These are phyloP conservation scores for Coniochaeta sp. DNA, from an alignment of 2,329 filamentous ascomycete species.

Conservation along the genomic window DNA sequence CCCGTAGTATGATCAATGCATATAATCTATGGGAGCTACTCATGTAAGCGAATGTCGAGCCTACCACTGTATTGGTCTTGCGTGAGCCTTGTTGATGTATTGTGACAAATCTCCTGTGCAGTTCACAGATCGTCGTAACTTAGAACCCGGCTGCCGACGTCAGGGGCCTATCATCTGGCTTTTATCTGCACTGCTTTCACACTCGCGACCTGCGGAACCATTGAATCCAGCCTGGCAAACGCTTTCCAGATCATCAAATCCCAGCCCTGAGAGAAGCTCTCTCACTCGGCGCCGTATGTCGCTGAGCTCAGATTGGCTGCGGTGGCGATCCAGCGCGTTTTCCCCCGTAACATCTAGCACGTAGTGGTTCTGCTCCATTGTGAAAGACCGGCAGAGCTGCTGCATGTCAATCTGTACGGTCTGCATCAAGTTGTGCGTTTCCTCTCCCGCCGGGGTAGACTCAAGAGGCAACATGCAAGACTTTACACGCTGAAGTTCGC, in stretches of 20 bases:
- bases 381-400: not conserved
- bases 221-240: not conserved
- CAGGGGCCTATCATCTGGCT: not conserved
- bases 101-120: not conserved
- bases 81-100: not conserved
- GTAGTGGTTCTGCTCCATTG: not conserved
- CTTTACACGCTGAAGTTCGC: not conserved
- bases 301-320: not conserved
- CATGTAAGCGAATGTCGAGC: not conserved
- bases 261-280: not conserved
- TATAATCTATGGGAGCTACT: not conserved
- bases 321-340: not conserved
- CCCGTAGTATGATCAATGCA: too few relatives aligned
- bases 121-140: not conserved
- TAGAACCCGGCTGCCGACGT: not conserved
- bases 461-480: conserved; percentile 1
- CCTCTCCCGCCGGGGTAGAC: not conserved
- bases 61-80: not conserved
- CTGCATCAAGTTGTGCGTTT: not conserved
- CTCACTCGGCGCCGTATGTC: not conserved
- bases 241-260: not conserved
- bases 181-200: not conserved
- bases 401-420: not conserved
- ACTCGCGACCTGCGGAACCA: not conserved
- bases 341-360: not conserved